A percentile compares a stretch with the other conserved stretches of the same genome.
Evolutionary conservation across 108 stramenopile species (phyloP).

Genomic region (Fragilariopsis cylindrus): DNA sequence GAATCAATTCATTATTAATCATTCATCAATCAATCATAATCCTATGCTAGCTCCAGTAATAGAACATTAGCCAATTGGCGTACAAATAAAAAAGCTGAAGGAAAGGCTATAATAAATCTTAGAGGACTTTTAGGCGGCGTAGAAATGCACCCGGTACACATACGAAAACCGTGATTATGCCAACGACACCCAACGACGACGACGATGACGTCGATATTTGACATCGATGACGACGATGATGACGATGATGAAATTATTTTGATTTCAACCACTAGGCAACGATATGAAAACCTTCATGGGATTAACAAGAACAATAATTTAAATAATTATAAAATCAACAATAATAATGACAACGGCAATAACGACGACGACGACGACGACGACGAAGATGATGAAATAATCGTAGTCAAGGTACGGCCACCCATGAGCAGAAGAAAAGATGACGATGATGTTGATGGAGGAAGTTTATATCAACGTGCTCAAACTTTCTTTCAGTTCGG

Average conservation of each 20-base stretch:
- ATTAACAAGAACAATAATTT: neutral
- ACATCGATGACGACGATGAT: neutral
- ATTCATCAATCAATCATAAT: no score
- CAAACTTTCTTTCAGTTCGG: no score
- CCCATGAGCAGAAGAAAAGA: no score
- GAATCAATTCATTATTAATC: no score
- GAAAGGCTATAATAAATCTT: no score
- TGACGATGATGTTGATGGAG: no score
- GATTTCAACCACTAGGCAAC: conserved; percentile 9
- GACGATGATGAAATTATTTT: conserved; percentile 19
- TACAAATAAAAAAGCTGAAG: no score
- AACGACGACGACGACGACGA: neutral
- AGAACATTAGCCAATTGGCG: no score
- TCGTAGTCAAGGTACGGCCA: conserved; percentile 5
- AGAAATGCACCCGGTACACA: neutral
- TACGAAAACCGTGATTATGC: neutral
- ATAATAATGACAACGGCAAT: neutral
- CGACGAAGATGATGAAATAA: conserved; percentile 7
- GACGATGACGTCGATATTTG: neutral
- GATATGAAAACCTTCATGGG: conserved; percentile 12
- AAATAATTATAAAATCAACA: neutral
- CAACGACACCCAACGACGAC: neutral
- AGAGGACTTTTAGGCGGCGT: neutral
- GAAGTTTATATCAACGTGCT: no score
- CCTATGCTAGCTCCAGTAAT: no score